Percentiles rank a stretch among this genome's conserved stretches.
Evolutionary conservation across 2,329 filamentous ascomycete species (phyloP).

Genomic region (Arthrobotrys sphaeroides): DNA sequence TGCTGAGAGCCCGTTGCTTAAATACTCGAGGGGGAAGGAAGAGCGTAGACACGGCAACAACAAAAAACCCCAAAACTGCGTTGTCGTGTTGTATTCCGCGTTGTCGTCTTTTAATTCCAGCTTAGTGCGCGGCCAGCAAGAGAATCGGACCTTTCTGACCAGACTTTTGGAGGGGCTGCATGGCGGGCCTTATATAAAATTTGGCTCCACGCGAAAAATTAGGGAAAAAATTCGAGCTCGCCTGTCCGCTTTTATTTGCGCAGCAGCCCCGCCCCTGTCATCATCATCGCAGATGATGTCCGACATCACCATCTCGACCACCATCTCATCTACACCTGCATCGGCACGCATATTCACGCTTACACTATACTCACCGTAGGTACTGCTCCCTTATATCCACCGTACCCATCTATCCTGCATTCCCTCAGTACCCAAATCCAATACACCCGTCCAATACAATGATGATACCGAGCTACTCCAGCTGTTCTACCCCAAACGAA

Average conservation of each 20-base stretch:
- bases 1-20: too few relatives aligned
- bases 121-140: too few relatives aligned
- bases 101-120: too few relatives aligned
- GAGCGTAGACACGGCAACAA: too few relatives aligned
- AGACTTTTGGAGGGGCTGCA: constrained; percentile 53
- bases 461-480: constrained; percentile 53
- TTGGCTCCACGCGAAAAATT: constrained; percentile 4
- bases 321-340: neutral
- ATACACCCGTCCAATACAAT: too few relatives aligned
- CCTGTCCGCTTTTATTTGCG: constrained; percentile 12
- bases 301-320: neutral
- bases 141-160: too few relatives aligned
- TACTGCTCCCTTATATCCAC: too few relatives aligned
- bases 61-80: too few relatives aligned
- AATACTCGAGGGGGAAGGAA: too few relatives aligned
- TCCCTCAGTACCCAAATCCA: too few relatives aligned
- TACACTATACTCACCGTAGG: neutral
- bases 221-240: constrained; percentile 6
- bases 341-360: too few relatives aligned
- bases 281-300: constrained; percentile 25
- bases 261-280: constrained; percentile 50
- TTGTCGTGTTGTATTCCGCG: too few relatives aligned
- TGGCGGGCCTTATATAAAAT: constrained; percentile 55
- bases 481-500: constrained; percentile 43
- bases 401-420: neutral